Base-by-base conservation (phyloP, 2,329 filamentous ascomycete genomes). In the Dactylellina drechsleri region DNA sequence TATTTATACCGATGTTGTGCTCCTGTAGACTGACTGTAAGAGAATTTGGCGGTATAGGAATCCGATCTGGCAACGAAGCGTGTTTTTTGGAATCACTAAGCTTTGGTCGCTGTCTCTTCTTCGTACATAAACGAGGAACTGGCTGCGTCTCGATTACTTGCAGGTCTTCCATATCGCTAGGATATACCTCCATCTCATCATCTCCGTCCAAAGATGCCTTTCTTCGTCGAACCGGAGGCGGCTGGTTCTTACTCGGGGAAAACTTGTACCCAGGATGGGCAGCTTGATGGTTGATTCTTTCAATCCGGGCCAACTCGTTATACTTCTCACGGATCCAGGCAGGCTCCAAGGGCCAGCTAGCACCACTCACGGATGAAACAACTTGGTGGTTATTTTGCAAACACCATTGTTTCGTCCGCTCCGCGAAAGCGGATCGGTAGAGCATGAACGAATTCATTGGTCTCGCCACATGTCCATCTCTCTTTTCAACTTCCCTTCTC, bases 371-470 rank as follows among this genome's bases (percentile, higher is more conserved):
- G 53, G 89, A 88, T 1, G 94, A 98, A 26, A 98, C 91, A 41
- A 95, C 85, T 81, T 99, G 94, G 81, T 99, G 94, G 83, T 98
- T 97, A 82, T 95, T 94, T 79, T 95, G 89, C 13, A 88, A 84
- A 79, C 91, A 92, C 85, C 89, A 92, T 60, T 87, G 85, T 82
- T 97, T 97, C 72, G 92, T 92, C 36, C 93, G 86, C 76, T 95
- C 91, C 74, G 96, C 92, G 80, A 92, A 97, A 5, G 92, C 92
- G 78, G 95, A 97, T 49, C 95, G 90, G 82, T 99, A 99, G 59
- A 99, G 85, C 91, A 99, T 97, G 84, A 98, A 99, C 0, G 92
- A 94, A 82, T 99, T 99, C 90, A 97, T 96, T 1, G 95, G 93
- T 31, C 95, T 87, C 79, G 94, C 92, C 78, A 98, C 87, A 81